Evolutionary conservation across 2,329 filamentous ascomycete genomes (phyloP).

Genomic region (Xylaria sp.): DNA sequence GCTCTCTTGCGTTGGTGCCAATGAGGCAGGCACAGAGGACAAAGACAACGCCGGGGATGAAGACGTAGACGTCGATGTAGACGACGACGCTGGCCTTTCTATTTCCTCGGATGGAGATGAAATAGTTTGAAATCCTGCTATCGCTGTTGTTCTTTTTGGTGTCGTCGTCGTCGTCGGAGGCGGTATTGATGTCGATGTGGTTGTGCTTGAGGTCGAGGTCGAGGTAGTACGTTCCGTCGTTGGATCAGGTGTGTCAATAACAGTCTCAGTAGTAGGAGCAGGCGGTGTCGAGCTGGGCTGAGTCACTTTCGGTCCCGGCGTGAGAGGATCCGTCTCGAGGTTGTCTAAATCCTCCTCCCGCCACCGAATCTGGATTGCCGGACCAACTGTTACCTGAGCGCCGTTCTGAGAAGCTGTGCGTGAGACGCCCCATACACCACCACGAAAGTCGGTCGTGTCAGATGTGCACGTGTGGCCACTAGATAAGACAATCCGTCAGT

Average conservation of each 20-base stretch:
- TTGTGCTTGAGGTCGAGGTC: background rate
- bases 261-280: background rate
- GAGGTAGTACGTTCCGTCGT: background rate
- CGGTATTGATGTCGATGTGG: background rate
- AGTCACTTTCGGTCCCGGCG: conserved; percentile 27
- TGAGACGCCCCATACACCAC: conserved; percentile 31
- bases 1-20: background rate
- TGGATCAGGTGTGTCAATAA: background rate
- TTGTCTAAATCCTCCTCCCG: conserved; percentile 30
- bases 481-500: conserved; percentile 2
- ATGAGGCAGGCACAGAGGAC: background rate
- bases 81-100: too few species aligned
- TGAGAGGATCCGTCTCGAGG: conserved; percentile 36
- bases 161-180: background rate
- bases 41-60: background rate
- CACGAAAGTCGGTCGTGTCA: conserved; percentile 40
- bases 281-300: background rate
- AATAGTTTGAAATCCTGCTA: too few species aligned
- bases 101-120: too few species aligned
- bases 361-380: conserved; percentile 38
- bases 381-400: conserved; percentile 29
- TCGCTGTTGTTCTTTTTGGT: background rate
- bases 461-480: conserved; percentile 48
- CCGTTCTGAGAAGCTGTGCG: conserved; percentile 32
- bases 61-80: background rate